phyloP scores from a whole-genome alignment of 2,329 filamentous ascomycete genomes.

The Acephala macrosclerotiorum region DNA sequence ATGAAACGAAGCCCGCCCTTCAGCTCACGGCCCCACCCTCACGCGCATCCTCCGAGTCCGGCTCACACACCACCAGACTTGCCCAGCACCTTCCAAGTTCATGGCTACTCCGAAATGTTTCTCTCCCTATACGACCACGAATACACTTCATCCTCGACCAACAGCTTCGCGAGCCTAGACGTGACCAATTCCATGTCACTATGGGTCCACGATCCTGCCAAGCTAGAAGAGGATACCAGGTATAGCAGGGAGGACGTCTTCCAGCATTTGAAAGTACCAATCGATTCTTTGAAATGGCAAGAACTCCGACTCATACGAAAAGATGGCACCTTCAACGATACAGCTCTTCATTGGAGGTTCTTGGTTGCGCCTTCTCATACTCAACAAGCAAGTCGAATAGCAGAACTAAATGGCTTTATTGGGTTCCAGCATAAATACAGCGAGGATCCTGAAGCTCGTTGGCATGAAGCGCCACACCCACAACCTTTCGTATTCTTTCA shows the following conservation, averaged over 20 bases:
- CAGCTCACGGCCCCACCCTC: slow-evolving; percentile 62
- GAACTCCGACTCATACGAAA: slow-evolving; percentile 41
- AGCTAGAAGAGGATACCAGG: slow-evolving; percentile 72
- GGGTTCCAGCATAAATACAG: slow-evolving; percentile 79
- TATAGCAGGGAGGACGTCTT: slow-evolving; percentile 74
- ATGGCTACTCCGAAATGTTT: slow-evolving; percentile 79
- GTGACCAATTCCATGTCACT: slow-evolving; percentile 77
- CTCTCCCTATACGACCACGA: slow-evolving; percentile 75
- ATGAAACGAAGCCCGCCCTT: slow-evolving; percentile 69
- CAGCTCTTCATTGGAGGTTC: slow-evolving; percentile 74
- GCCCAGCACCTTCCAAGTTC: slow-evolving; percentile 67
- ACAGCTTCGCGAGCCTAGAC: slow-evolving; percentile 78
- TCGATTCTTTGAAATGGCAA: slow-evolving; percentile 40
- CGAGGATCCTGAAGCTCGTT: slow-evolving; percentile 69
- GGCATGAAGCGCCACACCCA: slow-evolving; percentile 69
- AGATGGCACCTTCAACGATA: slow-evolving; percentile 38
- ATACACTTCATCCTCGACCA: slow-evolving; percentile 68
- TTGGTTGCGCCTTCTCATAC: slow-evolving; percentile 55
- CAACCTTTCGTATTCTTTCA: slow-evolving; percentile 87
- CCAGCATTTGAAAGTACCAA: slow-evolving; percentile 49
- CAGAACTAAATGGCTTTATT: slow-evolving; percentile 80
- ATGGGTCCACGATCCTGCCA: slow-evolving; percentile 80
- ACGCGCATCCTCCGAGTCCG: slow-evolving; percentile 72
- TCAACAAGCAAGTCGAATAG: slow-evolving; percentile 48
- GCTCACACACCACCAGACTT: slow-evolving; percentile 76